Conservation (phyloP, 768 basidiomycete genomes). For the Kwoniella botswanensis region DNA sequence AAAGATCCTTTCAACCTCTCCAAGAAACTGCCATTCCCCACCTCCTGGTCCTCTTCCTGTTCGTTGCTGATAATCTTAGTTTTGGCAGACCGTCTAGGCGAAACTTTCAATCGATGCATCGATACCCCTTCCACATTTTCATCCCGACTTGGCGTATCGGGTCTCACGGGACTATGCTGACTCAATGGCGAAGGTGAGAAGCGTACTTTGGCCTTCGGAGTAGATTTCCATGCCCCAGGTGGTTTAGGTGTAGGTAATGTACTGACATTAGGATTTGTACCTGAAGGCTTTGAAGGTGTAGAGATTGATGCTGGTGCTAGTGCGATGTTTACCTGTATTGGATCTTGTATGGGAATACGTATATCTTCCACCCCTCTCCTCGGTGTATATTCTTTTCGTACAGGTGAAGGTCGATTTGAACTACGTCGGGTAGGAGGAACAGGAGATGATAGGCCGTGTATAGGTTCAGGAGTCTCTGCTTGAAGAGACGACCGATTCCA, state of each 20-base stretch:
- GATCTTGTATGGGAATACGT: conserved; percentile 20
- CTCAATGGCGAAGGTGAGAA: conserved; percentile 32
- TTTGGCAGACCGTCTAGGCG: conserved; percentile 12
- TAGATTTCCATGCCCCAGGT: conserved; percentile 32
- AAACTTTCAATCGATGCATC: conserved; percentile 35
- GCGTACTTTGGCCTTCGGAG: conserved; percentile 25
- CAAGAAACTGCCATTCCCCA: conserved; percentile 6
- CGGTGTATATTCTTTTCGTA: neutral
- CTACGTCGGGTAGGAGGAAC: neutral
- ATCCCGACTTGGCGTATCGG: neutral
- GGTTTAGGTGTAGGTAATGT: conserved; percentile 26
- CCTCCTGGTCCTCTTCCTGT: conserved; percentile 4
- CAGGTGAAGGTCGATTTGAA: neutral
- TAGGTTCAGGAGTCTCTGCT: neutral
- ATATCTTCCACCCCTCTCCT: conserved; percentile 11
- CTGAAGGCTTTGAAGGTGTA: conserved; percentile 5
- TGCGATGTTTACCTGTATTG: conserved; percentile 34
- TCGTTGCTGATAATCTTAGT: neutral
- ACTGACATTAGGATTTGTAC: neutral
- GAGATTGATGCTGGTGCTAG: neutral
- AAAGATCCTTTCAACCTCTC: conserved; percentile 11
- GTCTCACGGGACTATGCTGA: conserved; percentile 3
- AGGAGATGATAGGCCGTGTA: neutral
- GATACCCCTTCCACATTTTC: conserved; percentile 22
- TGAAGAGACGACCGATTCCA: neutral